phyloP scores from a whole-genome alignment of 78 protist species.

The Tieghemostelium lacteum region DNA sequence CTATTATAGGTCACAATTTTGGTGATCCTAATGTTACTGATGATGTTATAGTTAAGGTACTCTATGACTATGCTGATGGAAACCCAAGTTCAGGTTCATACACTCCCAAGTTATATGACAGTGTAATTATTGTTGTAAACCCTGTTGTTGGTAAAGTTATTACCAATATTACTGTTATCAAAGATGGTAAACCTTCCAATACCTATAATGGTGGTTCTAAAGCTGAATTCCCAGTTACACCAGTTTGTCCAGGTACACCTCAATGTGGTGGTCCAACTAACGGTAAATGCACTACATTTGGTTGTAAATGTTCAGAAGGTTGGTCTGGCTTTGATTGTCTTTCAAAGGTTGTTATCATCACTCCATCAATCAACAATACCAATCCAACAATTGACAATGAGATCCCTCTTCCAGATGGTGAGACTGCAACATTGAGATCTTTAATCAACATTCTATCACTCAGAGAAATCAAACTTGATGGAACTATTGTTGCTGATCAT shows the following conservation, averaged over 20 bases:
- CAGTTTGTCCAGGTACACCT: not conserved
- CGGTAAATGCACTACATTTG: not conserved
- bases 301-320: slow-evolving; percentile 6
- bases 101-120: no score
- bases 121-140: not conserved
- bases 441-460: slow-evolving; percentile 17
- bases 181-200: no score
- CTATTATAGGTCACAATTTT: no score
- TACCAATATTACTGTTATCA: not conserved
- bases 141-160: no score
- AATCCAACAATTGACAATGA: not conserved
- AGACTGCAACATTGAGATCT: not conserved
- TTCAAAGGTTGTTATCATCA: not conserved
- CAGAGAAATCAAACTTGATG: not conserved
- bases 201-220: no score
- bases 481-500: not conserved
- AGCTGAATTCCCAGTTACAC: no score
- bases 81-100: not conserved
- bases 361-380: not conserved
- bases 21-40: no score
- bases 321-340: slow-evolving; percentile 20
- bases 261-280: not conserved
- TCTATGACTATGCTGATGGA: not conserved
- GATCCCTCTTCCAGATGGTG: not conserved
- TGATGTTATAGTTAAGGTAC: no score